Evolutionary conservation across 2,329 filamentous ascomycete species (phyloP).

Genomic region (Curvularia verruculosa): DNA sequence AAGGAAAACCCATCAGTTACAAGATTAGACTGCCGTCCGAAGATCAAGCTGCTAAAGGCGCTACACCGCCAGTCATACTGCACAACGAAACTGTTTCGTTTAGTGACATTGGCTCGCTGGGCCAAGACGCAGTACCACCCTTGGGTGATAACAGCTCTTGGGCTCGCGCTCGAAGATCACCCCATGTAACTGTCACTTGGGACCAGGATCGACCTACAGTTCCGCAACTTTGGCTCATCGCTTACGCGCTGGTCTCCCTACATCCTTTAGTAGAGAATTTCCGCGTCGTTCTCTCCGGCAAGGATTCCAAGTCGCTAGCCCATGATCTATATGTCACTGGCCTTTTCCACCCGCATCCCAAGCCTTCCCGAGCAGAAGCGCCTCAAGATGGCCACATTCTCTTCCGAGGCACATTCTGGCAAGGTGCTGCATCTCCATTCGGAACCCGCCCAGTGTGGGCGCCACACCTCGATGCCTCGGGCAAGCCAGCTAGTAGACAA

Average conservation of each 20-base stretch:
- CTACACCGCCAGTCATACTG: conserved; percentile 32
- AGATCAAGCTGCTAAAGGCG: conserved; percentile 25
- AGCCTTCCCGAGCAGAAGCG: conserved; percentile 41
- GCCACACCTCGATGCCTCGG: conserved; percentile 41
- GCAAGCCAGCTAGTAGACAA: conserved; percentile 48
- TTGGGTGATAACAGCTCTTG: conserved; percentile 48
- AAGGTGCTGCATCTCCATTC: conserved; percentile 52
- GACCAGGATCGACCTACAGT: conserved; percentile 48
- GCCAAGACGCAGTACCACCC: conserved; percentile 31
- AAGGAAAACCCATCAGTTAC: conserved; percentile 27
- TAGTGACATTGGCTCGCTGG: conserved; percentile 37
- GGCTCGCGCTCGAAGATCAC: conserved; percentile 55
- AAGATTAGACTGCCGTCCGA: conserved; percentile 30
- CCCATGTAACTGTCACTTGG: conserved; percentile 53
- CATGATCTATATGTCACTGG: conserved; percentile 52
- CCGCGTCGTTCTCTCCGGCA: conserved; percentile 51
- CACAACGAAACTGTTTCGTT: conserved; percentile 40
- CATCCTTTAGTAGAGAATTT: conserved; percentile 55
- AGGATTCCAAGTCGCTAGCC: conserved; percentile 45
- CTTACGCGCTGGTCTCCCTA: conserved; percentile 54
- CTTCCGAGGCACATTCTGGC: conserved; percentile 57
- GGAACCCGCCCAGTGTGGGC: conserved; percentile 51
- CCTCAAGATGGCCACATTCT: conserved; percentile 54
- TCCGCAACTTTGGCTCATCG: conserved; percentile 56
- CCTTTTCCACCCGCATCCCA: conserved; percentile 53